phyloP scores from a whole-genome alignment of 257 asterid species.

The Fraxinus quadrangulata region DNA sequence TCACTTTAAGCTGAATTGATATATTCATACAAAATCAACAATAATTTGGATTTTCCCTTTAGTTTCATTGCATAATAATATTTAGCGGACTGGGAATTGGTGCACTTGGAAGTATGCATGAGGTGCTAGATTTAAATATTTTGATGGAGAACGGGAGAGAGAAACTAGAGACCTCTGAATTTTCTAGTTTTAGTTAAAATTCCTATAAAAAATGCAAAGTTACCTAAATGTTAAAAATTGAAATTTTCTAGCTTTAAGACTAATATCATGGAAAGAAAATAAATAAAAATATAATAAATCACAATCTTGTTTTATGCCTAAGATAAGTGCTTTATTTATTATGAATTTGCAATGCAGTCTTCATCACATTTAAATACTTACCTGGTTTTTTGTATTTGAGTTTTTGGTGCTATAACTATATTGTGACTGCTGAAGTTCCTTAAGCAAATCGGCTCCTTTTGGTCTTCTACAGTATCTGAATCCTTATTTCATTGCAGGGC shows the following conservation, averaged over 20 bases:
- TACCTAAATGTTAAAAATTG: not conserved
- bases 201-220: not conserved
- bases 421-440: slow-evolving; percentile 12
- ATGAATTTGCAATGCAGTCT: not conserved
- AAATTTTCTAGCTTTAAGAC: not conserved
- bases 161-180: not conserved
- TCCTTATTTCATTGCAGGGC: slow-evolving; percentile 51
- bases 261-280: not conserved
- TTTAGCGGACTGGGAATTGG: not conserved
- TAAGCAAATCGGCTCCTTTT: not conserved
- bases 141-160: not conserved
- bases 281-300: not conserved
- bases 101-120: not conserved
- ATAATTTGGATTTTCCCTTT: not conserved
- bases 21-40: not conserved
- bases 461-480: slow-evolving; percentile 6
- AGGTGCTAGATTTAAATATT: not conserved
- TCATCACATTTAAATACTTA: not conserved
- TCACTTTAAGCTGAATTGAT: not conserved
- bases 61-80: not conserved
- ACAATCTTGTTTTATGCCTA: not conserved
- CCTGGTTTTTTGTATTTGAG: not conserved
- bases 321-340: not conserved
- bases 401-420: slow-evolving; percentile 3
- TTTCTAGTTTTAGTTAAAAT: not conserved